These are phyloP conservation scores for Penicillium bialowiezense DNA, from an alignment of 495 filamentous ascomycete genomes.

Conservation along the genomic window DNA sequence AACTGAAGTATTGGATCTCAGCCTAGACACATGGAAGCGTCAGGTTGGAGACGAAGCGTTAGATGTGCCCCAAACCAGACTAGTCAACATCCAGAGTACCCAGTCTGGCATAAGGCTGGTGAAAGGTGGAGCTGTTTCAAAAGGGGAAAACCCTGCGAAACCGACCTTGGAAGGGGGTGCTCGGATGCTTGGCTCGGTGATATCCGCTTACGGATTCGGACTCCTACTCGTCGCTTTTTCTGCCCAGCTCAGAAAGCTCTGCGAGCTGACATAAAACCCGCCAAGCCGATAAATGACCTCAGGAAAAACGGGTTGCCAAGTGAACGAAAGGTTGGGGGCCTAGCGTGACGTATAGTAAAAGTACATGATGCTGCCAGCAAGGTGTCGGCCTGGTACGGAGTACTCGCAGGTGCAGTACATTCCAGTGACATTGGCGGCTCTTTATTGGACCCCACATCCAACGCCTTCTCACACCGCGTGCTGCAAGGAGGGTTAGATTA, in stretches of 20 bases:
- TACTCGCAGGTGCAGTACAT: too few species aligned
- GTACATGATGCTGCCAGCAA: constrained; percentile 2
- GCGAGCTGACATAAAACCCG: too few species aligned
- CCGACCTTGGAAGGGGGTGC: not conserved
- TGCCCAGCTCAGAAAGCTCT: too few species aligned
- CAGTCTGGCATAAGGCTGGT: constrained; percentile 4
- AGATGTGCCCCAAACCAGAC: too few species aligned
- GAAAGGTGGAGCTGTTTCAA: constrained; percentile 1
- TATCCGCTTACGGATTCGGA: not conserved
- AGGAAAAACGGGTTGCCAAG: too few species aligned
- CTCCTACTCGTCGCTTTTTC: too few species aligned
- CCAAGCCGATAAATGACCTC: too few species aligned
- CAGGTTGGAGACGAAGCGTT: too few species aligned
- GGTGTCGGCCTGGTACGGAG: not conserved
- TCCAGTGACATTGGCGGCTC: not conserved
- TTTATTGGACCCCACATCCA: not conserved
- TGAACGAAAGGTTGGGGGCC: not conserved
- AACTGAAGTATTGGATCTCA: too few species aligned
- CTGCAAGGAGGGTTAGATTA: not conserved
- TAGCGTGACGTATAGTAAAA: constrained; percentile 2
- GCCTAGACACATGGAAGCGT: too few species aligned
- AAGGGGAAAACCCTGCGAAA: constrained; percentile 3
- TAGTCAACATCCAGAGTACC: too few species aligned
- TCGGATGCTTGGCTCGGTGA: constrained; percentile 2
- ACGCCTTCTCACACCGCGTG: not conserved